A percentile compares a stretch with the other conserved stretches of the same genome.
Evolutionary conservation across 2,329 filamentous ascomycete genomes (phyloP).

Genomic region (Nigrospora oryzae): DNA sequence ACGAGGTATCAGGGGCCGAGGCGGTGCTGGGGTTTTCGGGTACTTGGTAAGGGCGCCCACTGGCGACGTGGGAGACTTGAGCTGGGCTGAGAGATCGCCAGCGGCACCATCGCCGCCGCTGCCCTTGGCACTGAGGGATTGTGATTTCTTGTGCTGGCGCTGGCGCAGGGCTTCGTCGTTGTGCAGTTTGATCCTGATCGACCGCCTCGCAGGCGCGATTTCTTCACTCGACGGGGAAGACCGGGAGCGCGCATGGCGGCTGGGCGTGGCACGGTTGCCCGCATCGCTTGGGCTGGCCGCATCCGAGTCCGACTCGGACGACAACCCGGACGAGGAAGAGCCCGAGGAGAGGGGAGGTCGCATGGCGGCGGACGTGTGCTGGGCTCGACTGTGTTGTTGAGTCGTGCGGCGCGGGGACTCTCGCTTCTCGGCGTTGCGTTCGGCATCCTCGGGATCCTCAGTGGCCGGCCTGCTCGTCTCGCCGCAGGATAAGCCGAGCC

Average conservation of each 20-base stretch:
- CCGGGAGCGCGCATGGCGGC: constrained; percentile 55
- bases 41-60: constrained; percentile 75
- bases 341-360: constrained; percentile 28
- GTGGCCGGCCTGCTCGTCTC: constrained; percentile 40
- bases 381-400: constrained; percentile 12
- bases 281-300: constrained; percentile 23
- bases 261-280: constrained; percentile 16
- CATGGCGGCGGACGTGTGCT: constrained; percentile 13
- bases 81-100: constrained; percentile 61
- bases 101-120: constrained; percentile 24
- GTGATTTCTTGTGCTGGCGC: constrained; percentile 60
- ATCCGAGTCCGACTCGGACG: constrained; percentile 66
- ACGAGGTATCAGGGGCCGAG: constrained; percentile 79
- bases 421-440: constrained; percentile 21
- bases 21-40: constrained; percentile 80
- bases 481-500: constrained; percentile 31
- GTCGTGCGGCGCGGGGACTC: constrained; percentile 8
- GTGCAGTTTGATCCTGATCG: constrained; percentile 84
- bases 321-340: constrained; percentile 55
- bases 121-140: constrained; percentile 37
- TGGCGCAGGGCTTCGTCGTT: constrained; percentile 65
- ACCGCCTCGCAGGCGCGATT: constrained; percentile 60
- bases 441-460: constrained; percentile 22
- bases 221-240: constrained; percentile 54
- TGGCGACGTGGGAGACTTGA: constrained; percentile 91